Base-by-base conservation (phyloP, 805 yeast genomes). In the Komagataella populi region DNA sequence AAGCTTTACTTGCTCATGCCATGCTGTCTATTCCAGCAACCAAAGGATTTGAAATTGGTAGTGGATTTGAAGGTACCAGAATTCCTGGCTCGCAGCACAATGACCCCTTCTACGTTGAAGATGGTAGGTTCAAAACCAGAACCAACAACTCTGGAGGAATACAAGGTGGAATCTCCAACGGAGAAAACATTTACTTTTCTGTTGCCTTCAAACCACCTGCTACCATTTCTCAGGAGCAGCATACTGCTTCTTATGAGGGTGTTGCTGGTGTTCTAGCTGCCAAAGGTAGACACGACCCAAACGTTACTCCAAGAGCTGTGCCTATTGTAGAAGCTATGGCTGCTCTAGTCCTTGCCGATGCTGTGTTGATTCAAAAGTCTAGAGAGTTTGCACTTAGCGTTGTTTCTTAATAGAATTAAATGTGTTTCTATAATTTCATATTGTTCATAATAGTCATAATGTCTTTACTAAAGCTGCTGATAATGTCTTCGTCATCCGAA, bases 321-420 rank as follows among this genome's bases (percentile, higher is more conserved):
- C 98, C 99, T 50, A 93, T 93, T 62, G 98, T 93, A 30, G 99
- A 93, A 72, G 87, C 98, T 45, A 91, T 93, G 98, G 80, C 98
- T 49, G 93, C 97, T n/a, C 74, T 93, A 57, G 96, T 88, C 1
- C 69, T 91, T 56, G 91, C 91, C 46, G 99, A 93, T 66, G 81
- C 87, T 52, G 70, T 85, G 52, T 69, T 93, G 70, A 76, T 90
- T 48, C 99, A 91, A 70, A 84, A 86, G 67, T 74, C 96, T 36
- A 81, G 99, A 68, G 88, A 84, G 58, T 76, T 71, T 50, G 73
- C 80, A 47, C 65, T 62, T 50, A 67, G 65, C 47, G 45, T 60
- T 23, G 63, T 66, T 50, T 56, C 63, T 53, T 65, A 54, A 50
- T 30, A n/a, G 36, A 47, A 23, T 14, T 17, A 23, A 23, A 14